Conservation (phyloP, 2,329 filamentous ascomycete species). For the Aspergillus eucalypticola region DNA sequence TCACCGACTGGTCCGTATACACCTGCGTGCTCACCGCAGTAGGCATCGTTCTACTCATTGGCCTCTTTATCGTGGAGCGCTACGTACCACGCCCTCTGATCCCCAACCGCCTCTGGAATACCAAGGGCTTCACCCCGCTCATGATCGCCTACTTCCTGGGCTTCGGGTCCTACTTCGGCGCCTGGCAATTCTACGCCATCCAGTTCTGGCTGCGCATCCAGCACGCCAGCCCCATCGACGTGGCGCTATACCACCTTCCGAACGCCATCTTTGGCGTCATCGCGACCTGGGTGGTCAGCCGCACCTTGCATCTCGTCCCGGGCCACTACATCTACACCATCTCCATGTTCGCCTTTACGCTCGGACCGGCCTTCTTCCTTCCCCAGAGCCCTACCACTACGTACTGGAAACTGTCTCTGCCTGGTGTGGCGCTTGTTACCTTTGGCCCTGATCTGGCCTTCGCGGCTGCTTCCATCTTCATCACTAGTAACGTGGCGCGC, state of each 20-base stretch:
- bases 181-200: constrained; percentile 43
- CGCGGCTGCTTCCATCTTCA: constrained; percentile 52
- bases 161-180: constrained; percentile 48
- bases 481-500: constrained; percentile 49
- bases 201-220: constrained; percentile 45
- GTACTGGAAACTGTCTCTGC: constrained; percentile 51
- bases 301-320: constrained; percentile 48
- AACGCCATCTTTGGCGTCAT: constrained; percentile 49
- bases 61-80: constrained; percentile 51
- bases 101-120: constrained; percentile 47
- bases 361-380: constrained; percentile 44
- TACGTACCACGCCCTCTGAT: constrained; percentile 48
- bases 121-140: constrained; percentile 45
- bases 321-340: constrained; percentile 50
- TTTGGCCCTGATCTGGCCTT: constrained; percentile 53
- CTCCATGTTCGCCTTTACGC: constrained; percentile 45
- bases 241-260: constrained; percentile 48
- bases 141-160: constrained; percentile 49
- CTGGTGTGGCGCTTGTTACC: constrained; percentile 47
- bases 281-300: constrained; percentile 50
- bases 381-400: constrained; percentile 43
- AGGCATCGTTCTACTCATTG: constrained; percentile 48
- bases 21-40: constrained; percentile 51
- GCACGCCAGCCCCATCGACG: constrained; percentile 40
- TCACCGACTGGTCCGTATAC: constrained; percentile 53